Percentiles rank a stretch among this genome's conserved stretches.
These are phyloP conservation scores for Coniochaeta sp. DNA, from an alignment of 2,329 filamentous ascomycete species.

Conservation along the genomic window DNA sequence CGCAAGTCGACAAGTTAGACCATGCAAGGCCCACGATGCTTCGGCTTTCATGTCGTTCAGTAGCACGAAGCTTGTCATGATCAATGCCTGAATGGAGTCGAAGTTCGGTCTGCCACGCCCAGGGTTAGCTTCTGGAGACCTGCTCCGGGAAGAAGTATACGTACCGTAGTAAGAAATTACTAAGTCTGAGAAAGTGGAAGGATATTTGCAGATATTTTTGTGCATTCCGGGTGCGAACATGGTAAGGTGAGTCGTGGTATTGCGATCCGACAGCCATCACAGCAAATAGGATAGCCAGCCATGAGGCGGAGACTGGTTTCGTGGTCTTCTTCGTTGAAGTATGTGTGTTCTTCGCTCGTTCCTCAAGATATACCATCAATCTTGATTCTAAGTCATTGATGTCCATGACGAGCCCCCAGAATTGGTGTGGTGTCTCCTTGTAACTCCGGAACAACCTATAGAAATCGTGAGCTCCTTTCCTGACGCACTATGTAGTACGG, in stretches of 20 bases:
- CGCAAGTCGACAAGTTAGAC: slow-evolving; percentile 57
- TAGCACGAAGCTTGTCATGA: slow-evolving; percentile 56
- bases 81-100: slow-evolving; percentile 57
- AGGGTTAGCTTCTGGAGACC: background rate
- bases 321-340: slow-evolving; percentile 32
- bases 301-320: slow-evolving; percentile 53
- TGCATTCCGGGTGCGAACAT: slow-evolving; percentile 50
- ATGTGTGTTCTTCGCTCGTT: slow-evolving; percentile 49
- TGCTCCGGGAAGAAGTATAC: slow-evolving; percentile 8
- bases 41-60: slow-evolving; percentile 65
- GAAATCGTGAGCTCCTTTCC: background rate
- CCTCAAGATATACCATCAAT: slow-evolving; percentile 58
- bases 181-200: slow-evolving; percentile 56
- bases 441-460: slow-evolving; percentile 56
- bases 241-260: slow-evolving; percentile 58
- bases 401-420: slow-evolving; percentile 62
- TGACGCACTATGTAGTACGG: background rate
- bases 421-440: slow-evolving; percentile 60
- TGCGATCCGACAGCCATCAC: slow-evolving; percentile 60
- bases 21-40: slow-evolving; percentile 58
- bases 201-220: slow-evolving; percentile 57
- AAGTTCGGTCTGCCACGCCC: slow-evolving; percentile 45
- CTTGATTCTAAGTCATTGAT: slow-evolving; percentile 59
- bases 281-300: slow-evolving; percentile 59
- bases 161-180: slow-evolving; percentile 55